Conservation (phyloP, 2,329 filamentous ascomycete species). For the Davidsoniella australis region DNA sequence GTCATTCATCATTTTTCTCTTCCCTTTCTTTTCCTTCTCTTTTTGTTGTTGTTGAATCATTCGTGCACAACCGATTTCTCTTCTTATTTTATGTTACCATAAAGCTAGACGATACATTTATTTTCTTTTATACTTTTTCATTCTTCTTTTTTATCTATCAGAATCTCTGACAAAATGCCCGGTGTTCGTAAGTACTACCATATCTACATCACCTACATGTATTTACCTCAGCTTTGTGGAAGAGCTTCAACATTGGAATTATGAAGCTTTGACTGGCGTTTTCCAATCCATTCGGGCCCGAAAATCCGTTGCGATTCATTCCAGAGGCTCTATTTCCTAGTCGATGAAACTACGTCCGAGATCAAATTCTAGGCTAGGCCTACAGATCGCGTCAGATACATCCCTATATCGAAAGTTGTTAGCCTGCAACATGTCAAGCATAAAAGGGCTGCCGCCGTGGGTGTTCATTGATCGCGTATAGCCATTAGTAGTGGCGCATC, state of each 20-base stretch:
- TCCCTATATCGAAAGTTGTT: too few relatives aligned
- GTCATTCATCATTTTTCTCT: neutral
- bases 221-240: too few relatives aligned
- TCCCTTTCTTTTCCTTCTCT: slow-evolving; percentile 5
- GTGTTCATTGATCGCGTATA: too few relatives aligned
- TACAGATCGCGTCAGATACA: too few relatives aligned
- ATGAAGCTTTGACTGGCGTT: too few relatives aligned
- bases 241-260: neutral
- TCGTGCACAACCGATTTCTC: neutral
- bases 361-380: too few relatives aligned
- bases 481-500: neutral
- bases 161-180: slow-evolving; percentile 6
- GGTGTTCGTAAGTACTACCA: slow-evolving; percentile 10
- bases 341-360: too few relatives aligned
- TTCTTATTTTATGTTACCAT: neutral
- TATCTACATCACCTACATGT: too few relatives aligned
- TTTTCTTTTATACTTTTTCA: slow-evolving; percentile 3
- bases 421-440: neutral
- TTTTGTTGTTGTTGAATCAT: slow-evolving; percentile 1
- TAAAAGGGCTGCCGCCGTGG: too few relatives aligned
- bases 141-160: neutral
- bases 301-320: too few relatives aligned
- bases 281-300: too few relatives aligned
- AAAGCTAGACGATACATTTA: neutral
- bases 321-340: too few relatives aligned